phyloP scores from a whole-genome alignment of 306 rosid species.

The Rubus parviflorus region DNA sequence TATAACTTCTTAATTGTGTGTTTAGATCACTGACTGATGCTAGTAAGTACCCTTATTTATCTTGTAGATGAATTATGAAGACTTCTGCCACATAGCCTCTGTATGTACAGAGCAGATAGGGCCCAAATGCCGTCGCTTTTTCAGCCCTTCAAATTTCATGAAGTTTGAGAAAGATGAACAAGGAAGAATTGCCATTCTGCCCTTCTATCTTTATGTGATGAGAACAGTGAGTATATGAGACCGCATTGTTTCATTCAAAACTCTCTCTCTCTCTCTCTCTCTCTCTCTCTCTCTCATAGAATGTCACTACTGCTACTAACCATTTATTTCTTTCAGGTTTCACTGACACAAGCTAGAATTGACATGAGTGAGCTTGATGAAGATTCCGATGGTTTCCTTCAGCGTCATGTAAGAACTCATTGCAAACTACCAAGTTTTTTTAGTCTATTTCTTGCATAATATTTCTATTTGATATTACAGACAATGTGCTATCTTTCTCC shows the following conservation, averaged over 20 bases:
- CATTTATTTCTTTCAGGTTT: slow-evolving; percentile 63
- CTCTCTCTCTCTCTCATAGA: background rate
- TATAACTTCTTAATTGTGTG: background rate
- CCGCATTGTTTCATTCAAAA: background rate
- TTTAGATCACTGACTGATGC: slow-evolving; percentile 22
- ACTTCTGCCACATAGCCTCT: slow-evolving; percentile 97
- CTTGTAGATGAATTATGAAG: slow-evolving; percentile 95
- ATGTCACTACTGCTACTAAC: slow-evolving; percentile 17
- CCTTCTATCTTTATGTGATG: slow-evolving; percentile 99
- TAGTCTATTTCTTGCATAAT: background rate
- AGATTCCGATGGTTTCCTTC: slow-evolving; percentile 99
- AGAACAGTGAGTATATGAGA: slow-evolving; percentile 64
- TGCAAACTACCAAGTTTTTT: slow-evolving; percentile 25
- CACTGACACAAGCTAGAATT: slow-evolving; percentile 97
- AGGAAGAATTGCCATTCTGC: slow-evolving; percentile 99
- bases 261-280: background rate
- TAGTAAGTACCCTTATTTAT: slow-evolving; percentile 31
- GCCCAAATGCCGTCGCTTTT: slow-evolving; percentile 89
- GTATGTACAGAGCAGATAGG: slow-evolving; percentile 99
- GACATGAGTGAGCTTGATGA: slow-evolving; percentile 99
- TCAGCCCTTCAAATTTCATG: slow-evolving; percentile 99
- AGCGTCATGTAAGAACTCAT: slow-evolving; percentile 63
- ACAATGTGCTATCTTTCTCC: background rate
- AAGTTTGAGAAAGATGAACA: slow-evolving; percentile 99
- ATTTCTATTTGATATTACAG: background rate